Conservation (phyloP, 2,329 filamentous ascomycete species). For the Cadophora sp. region DNA sequence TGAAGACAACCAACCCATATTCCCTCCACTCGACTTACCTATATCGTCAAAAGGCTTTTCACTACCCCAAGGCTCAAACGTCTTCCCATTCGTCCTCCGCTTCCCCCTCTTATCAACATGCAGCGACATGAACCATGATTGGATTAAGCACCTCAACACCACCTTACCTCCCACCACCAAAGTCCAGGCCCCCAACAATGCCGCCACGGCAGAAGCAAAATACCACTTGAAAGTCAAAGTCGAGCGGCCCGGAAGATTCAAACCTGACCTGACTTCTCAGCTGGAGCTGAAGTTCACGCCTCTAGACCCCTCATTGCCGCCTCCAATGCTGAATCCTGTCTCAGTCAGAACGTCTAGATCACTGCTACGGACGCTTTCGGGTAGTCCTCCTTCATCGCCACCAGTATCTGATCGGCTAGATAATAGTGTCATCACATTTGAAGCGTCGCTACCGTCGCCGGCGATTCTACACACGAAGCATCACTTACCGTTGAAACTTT, state of each 20-base stretch:
- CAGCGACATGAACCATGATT: constrained; percentile 14
- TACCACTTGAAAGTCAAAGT: constrained; percentile 10
- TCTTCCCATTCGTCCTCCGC: constrained; percentile 6
- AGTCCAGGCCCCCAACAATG: constrained; percentile 9
- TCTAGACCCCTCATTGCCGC: constrained; percentile 5
- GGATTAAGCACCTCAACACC: constrained; percentile 16
- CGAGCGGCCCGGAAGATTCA: not conserved
- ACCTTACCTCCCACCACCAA: constrained; percentile 7
- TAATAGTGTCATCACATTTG: not conserved
- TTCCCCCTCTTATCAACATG: constrained; percentile 1
- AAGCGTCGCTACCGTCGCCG: not conserved
- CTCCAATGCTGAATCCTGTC: constrained; percentile 12
- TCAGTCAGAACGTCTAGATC: constrained; percentile 9
- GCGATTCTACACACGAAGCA: not conserved
- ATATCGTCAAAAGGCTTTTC: constrained; percentile 6
- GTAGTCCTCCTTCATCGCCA: not conserved
- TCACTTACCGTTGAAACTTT: not conserved
- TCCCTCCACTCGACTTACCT: not conserved
- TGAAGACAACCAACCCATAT: not conserved
- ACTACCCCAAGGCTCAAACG: not conserved
- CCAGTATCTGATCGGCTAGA: not conserved
- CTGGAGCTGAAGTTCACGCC: constrained; percentile 10
- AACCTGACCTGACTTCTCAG: not conserved
- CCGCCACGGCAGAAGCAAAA: constrained; percentile 1
- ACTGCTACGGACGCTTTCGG: not conserved